These are phyloP conservation scores for Cladosporium sp. DNA, from an alignment of 2,329 filamentous ascomycete species.

Conservation along the genomic window DNA sequence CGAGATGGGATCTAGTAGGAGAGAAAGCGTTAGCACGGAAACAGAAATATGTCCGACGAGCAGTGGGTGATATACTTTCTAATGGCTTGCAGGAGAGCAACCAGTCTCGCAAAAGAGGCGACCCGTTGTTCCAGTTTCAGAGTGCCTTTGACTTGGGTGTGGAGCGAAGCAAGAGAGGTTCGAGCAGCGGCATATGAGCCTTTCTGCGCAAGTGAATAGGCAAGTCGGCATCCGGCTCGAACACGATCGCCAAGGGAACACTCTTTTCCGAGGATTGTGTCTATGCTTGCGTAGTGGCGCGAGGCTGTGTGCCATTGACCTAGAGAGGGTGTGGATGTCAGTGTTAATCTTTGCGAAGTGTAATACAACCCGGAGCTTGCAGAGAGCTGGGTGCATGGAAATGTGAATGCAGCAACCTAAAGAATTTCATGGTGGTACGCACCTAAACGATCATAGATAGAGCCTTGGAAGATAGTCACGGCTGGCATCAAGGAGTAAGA, in stretches of 20 bases:
- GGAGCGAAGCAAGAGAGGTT: conserved; percentile 55
- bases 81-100: conserved; percentile 30
- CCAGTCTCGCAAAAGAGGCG: conserved; percentile 61
- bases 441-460: conserved; percentile 70
- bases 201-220: conserved; percentile 60
- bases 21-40: neutral
- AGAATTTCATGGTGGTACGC: conserved; percentile 31
- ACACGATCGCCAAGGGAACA: conserved; percentile 73
- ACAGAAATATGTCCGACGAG: neutral
- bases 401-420: neutral
- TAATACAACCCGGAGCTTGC: neutral
- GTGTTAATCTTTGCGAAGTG: neutral
- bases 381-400: neutral
- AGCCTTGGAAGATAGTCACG: conserved; percentile 67
- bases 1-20: conserved; percentile 48
- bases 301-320: conserved; percentile 45
- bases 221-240: conserved; percentile 67
- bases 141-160: conserved; percentile 61
- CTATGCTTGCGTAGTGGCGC: conserved; percentile 63
- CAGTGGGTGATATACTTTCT: neutral
- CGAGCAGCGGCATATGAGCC: conserved; percentile 70
- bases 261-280: conserved; percentile 64
- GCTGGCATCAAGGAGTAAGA: conserved; percentile 69
- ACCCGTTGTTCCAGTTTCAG: conserved; percentile 75
- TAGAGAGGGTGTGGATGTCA: neutral